Base-by-base conservation (phyloP, 225 moss, liverwort and hornwort genomes). In the Pseudisothecium myosuroides region DNA sequence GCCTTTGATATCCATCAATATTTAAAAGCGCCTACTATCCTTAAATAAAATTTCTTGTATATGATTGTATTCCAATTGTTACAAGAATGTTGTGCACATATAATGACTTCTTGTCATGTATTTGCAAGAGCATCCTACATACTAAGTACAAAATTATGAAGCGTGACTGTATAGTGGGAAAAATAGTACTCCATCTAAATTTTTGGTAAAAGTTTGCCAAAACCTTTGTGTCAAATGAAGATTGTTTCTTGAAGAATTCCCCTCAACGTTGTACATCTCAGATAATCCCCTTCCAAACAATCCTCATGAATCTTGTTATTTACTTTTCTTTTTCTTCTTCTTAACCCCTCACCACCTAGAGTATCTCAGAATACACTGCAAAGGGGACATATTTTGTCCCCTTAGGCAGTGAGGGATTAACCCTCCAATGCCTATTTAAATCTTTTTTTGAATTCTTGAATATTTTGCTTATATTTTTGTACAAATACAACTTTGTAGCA, bases 91-190 rank as follows among this genome's bases (percentile, higher is more conserved):
- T 67, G 21, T n/a, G 21, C 4, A 67, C 6, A 67, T 67, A 67
- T 6, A 68, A n/a, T 68, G 22, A 69, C 24, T 12, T 69, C 14
- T 41, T 7, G 3, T 15, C 2, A 1, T 27, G 1, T 27, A 27
- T 24, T 71, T 71, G 9, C 15, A 71, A 41, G 39, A 41, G 41
- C 41, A 41, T 41, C 8, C 26, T 71, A 41, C 24, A 14, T 41
- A 2, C 15, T 71, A 71, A 15, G 9, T 71, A 15, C 5, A 3
- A 71, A 41, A 26, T 15, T 27, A 41, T 41, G 24, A 69, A 8
- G 2, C 24, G 3, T 39, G 7, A 39, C 0, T 2, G 0, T 41
- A 1, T 14, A 41, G 3, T 14, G 0, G 14, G 5, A 39, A 69
- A 39, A 24, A 23, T 39, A 39, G 14, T 69, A 13, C 13, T 24